phyloP scores from a whole-genome alignment of 768 basidiomycete species.

The Pulveroboletus sp. region DNA sequence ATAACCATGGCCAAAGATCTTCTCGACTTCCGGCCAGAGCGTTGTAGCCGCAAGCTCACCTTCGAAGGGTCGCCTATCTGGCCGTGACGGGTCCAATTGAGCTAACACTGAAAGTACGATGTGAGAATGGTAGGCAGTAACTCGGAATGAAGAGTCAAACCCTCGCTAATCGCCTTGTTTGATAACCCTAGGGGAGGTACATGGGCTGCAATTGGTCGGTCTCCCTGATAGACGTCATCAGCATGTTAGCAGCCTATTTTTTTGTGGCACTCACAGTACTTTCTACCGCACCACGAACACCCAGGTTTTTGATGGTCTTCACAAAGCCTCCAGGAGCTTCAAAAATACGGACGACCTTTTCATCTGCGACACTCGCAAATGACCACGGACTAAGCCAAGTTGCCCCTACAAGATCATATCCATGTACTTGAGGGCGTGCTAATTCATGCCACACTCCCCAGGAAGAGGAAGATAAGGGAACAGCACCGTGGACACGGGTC shows the following conservation, averaged over 20 bases:
- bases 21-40: slow-evolving; percentile 96
- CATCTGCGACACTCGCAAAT: slow-evolving; percentile 92
- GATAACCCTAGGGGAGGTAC: slow-evolving; percentile 94
- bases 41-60: slow-evolving; percentile 86
- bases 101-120: slow-evolving; percentile 9
- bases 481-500: slow-evolving; percentile 78
- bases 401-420: slow-evolving; percentile 85
- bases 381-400: slow-evolving; percentile 72
- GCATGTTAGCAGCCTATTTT: neutral
- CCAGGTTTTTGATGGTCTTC: slow-evolving; percentile 51
- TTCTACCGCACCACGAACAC: slow-evolving; percentile 44
- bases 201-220: slow-evolving; percentile 74
- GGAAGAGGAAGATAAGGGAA: slow-evolving; percentile 21
- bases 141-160: slow-evolving; percentile 33
- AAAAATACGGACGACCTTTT: slow-evolving; percentile 93
- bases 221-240: slow-evolving; percentile 38
- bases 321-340: slow-evolving; percentile 87
- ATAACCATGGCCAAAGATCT: slow-evolving; percentile 97
- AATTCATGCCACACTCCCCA: slow-evolving; percentile 76
- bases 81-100: slow-evolving; percentile 14
- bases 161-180: slow-evolving; percentile 83
- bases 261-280: slow-evolving; percentile 42
- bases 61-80: slow-evolving; percentile 68
- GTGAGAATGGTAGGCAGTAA: neutral
- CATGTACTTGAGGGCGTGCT: slow-evolving; percentile 92